Base-by-base conservation (phyloP, 306 rosid species). In the Pterocarpus santalinus region DNA sequence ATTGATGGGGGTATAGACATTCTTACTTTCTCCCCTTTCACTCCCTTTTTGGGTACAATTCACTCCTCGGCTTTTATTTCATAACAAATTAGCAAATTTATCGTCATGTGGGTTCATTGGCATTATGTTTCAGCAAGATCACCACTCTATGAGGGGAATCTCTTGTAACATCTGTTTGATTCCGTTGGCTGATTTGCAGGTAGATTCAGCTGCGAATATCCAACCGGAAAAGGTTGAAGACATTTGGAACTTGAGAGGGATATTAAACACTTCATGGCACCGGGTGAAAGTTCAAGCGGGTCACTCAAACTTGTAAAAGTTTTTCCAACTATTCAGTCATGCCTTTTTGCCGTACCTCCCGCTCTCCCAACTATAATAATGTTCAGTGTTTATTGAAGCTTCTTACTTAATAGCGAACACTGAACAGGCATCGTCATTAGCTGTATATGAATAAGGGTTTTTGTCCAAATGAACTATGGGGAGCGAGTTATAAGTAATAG, bases 261-360 rank as follows among this genome's bases (percentile, higher is more conserved):
- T 95, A 79, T 87, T 95, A 70, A 95, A 95, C 88, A 93, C 91
- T 16, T 91, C 98, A 75, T 93, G 98, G 98, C 98, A 93, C 83
- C 64, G 95, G 13, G 91, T 95, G n/a, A 84, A 82, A 70, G 93
- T 90, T 81, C 88, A 82, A 60, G 94, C 93, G 36, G 91, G 96
- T 14, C 93, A 69, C 89, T 91, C 99, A 17, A 91, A 86, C 73
- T 81, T 95, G 85, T 91, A 85, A 68, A 65, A 80, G 16, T 79
- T 22, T 34, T 51, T 10, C 61, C 35, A 51, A 32, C 8, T 30
- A 2, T n/a, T 8, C 36, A 8, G 2, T 41, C 33, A 17, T 55
- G 69, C 9, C 60, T 43, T 22, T 41, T 38, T 73, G 32, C 30
- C 58, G 28, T 65, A 5, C 14, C 82, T 1, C 1, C 13, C 28